Conservation (phyloP, 169 alveolate genomes). For the Cryptosporidium bovis region DNA sequence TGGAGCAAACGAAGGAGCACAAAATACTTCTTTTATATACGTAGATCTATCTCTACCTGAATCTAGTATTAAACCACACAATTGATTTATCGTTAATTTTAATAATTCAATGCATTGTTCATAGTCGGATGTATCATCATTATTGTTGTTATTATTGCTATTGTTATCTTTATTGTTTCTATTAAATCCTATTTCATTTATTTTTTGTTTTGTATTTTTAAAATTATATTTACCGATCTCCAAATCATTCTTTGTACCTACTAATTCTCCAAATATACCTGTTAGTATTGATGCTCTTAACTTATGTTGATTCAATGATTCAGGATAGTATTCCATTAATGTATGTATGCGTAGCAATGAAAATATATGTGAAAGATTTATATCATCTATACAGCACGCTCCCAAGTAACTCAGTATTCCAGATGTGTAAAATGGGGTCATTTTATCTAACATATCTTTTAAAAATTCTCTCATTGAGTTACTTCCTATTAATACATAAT, state of each 20-base stretch:
- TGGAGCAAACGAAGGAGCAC: slow-evolving; percentile 72
- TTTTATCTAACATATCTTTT: slow-evolving; percentile 43
- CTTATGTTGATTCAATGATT: slow-evolving; percentile 30
- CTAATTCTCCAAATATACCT: slow-evolving; percentile 58
- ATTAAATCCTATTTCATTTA: neutral
- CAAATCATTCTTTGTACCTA: slow-evolving; percentile 41
- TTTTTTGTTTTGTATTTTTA: slow-evolving; percentile 5
- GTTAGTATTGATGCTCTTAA: slow-evolving; percentile 51
- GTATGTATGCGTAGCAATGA: slow-evolving; percentile 54
- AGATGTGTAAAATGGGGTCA: slow-evolving; percentile 49
- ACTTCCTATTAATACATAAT: slow-evolving; percentile 52
- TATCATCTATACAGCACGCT: slow-evolving; percentile 71
- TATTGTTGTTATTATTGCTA: neutral
- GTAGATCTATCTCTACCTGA: slow-evolving; percentile 74
- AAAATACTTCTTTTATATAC: slow-evolving; percentile 66
- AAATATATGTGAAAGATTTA: slow-evolving; percentile 51
- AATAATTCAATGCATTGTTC: slow-evolving; percentile 59
- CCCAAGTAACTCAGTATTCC: slow-evolving; percentile 70
- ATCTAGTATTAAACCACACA: slow-evolving; percentile 49
- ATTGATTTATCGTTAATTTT: slow-evolving; percentile 53
- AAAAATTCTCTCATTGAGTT: slow-evolving; percentile 55
- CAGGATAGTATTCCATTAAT: slow-evolving; percentile 55
- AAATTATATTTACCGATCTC: slow-evolving; percentile 31
- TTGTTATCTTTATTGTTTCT: neutral
- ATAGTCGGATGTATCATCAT: slow-evolving; percentile 6